Evolutionary conservation across 192 early-diverging fungal genomes (phyloP), one percentile per base, ranked within the genome.

Genomic region (Backusella mclennaniae): DNA sequence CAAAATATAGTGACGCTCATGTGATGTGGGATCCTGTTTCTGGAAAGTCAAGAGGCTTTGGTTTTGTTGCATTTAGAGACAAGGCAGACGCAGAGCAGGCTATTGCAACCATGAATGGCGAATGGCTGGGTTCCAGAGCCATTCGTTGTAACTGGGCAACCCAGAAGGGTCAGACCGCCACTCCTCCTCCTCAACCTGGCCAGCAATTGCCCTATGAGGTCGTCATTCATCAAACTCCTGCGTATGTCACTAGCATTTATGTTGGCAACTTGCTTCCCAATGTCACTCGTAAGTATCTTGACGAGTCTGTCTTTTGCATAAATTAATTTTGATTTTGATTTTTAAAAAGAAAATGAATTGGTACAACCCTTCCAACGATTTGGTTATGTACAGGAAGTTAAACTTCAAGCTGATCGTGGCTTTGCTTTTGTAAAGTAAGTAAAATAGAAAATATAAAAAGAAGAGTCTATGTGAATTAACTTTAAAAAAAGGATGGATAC

Each of bases 111-210:
- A 96, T 96, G 96, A 96, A 96, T 80, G 95, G 95, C 39, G 83
- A 96, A 83, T 92, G 91, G 91, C 84, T 97, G 41, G 96, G 95
- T 76, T 92, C 89, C 80, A 89, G 94, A 71, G 89, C 92, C 68
- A 92, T 97, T 74, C 92, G 96, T 52, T 94, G 95, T 74, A 96
- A 96, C 86, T 97, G 96, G 96, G 96, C 96, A 21, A 97, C 92
- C 76, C 95, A 96, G 76, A 95, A 95, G 79, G 87, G 80, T 5
- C 80, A 82, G 72, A 82, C 80, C 17, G 80, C 80, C n/a, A 82
- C 80, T 3, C 80, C 80, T 52, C 73, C 80, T 26, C 80, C 80
- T 59, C 76, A 78, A 71, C 80, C 80, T 36, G 79, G 81, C 21
- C 85, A 87, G 76, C 82, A 88, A 52, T 84, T 89, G 73, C 80